Base-by-base conservation (phyloP, 2,329 filamentous ascomycete genomes). In the Lecanicillium sp. region DNA sequence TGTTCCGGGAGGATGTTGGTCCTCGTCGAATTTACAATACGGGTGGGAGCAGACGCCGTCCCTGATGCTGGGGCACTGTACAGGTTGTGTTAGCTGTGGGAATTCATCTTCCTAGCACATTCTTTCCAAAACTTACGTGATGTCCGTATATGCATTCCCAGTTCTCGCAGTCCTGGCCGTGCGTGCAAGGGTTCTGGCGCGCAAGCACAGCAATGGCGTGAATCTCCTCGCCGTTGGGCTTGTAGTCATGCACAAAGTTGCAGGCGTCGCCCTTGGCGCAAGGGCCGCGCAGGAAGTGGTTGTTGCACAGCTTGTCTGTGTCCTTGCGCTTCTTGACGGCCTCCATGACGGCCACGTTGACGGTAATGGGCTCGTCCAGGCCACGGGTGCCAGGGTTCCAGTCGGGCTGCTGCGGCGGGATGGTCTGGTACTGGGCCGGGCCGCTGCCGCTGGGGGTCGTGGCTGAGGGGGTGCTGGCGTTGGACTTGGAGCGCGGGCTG, bases 121-220 rank as follows among this genome's bases (percentile, higher is more conserved):
- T 25, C 6, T 25, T 11, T 25, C 7, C 12, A 31, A 33, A 17
- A 64, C 72, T 61, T 51, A 77, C 73, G 49, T 81, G 69, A 52
- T 81, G 77, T 3, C 77, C 77, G 47, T 81, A 80, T 42, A 80
- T 79, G 51, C 77, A 81, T 44, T 72, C 69, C 2, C 70, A 65
- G 4, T 68, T 57, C 6, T 72, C 67, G 46, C 77, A 81, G n/a
- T 74, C 63, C 51, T 81, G 77, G 0, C 73, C 72, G 20, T 59
- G 66, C 0, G 64, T 64, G 55, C 77, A 81, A 2, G 75, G 77
- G 41, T 77, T 79, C 40, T 74, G 57, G 5, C 77, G 65, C 3
- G 74, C 68, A 35, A 80, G 49, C 46, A 71, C 70, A 1, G 69
- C 66, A 44, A 81, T 73, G 3, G 74, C 76, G 27, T 66, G 66